Evolutionary conservation across 345 rosid genomes (phyloP).

Genomic region (Acer saccharum): DNA sequence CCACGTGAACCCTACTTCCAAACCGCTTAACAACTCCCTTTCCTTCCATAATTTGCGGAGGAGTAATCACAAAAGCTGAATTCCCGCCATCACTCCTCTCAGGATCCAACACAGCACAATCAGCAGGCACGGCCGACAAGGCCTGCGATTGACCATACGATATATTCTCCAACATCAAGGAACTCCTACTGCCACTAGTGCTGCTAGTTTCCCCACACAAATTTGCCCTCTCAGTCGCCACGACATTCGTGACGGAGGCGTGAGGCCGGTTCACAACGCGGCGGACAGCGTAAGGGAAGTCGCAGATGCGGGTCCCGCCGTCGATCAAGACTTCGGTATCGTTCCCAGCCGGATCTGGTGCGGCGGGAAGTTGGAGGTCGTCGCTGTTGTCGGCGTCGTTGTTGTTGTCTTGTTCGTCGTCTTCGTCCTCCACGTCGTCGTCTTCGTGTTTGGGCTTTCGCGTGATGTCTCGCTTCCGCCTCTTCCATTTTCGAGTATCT

Average conservation of each 20-base stretch:
- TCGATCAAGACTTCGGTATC: slow-evolving; percentile 56
- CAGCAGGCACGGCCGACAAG: slow-evolving; percentile 69
- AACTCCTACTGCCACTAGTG: slow-evolving; percentile 36
- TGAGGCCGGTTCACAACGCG: slow-evolving; percentile 77
- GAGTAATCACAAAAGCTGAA: slow-evolving; percentile 54
- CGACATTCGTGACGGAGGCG: slow-evolving; percentile 58
- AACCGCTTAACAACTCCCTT: slow-evolving; percentile 80
- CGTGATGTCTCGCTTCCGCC: slow-evolving; percentile 64
- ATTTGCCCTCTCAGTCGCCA: slow-evolving; percentile 65
- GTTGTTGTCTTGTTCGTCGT: slow-evolving; percentile 44
- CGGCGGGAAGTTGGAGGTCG: slow-evolving; percentile 32
- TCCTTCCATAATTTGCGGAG: slow-evolving; percentile 85
- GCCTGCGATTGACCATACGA: slow-evolving; percentile 83
- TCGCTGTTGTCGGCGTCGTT: slow-evolving; percentile 44
- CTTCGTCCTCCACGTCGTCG: slow-evolving; percentile 51
- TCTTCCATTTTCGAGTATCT: slow-evolving; percentile 85
- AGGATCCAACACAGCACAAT: slow-evolving; percentile 45
- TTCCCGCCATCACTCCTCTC: slow-evolving; percentile 56
- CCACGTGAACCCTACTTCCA: slow-evolving; percentile 66
- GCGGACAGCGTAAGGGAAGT: slow-evolving; percentile 66
- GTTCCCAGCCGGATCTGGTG: slow-evolving; percentile 53
- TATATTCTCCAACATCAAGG: slow-evolving; percentile 54
- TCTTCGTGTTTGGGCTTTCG: slow-evolving; percentile 59
- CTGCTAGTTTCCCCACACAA: slow-evolving; percentile 51
- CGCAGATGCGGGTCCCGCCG: slow-evolving; percentile 64